phyloP scores from a whole-genome alignment of 805 yeast genomes.

The Metschnikowia dekortorum region DNA sequence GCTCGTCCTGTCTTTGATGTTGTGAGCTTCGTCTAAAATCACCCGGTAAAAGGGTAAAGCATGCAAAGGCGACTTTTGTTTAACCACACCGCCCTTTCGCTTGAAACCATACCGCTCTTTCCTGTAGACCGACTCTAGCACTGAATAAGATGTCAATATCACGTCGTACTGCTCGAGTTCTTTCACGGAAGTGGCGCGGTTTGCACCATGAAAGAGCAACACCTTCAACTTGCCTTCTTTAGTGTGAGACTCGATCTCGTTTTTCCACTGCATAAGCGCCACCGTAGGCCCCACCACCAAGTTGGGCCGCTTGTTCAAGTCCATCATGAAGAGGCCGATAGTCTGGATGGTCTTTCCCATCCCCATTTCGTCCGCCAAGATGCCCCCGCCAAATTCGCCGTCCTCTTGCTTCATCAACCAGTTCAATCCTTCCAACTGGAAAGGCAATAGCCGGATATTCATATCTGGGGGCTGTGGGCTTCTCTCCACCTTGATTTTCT shows the following conservation, averaged over 20 bases:
- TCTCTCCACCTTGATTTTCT: constrained; percentile 45
- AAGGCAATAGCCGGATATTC: constrained; percentile 72
- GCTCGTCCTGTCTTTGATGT: constrained; percentile 90
- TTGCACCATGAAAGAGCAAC: constrained; percentile 81
- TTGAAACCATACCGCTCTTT: constrained; percentile 81
- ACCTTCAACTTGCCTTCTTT: constrained; percentile 58
- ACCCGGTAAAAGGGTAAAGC: constrained; percentile 75
- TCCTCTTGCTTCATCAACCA: constrained; percentile 87
- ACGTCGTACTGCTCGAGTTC: constrained; percentile 69
- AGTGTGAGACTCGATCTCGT: constrained; percentile 85
- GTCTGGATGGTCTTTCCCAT: constrained; percentile 99
- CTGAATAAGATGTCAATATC: constrained; percentile 87
- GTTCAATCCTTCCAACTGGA: constrained; percentile 87
- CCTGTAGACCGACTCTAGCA: constrained; percentile 79
- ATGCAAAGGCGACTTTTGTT: constrained; percentile 75
- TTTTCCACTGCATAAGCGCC: constrained; percentile 97
- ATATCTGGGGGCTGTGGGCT: constrained; percentile 78
- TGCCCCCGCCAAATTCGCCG: constrained; percentile 78
- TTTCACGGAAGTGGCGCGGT: constrained; percentile 53
- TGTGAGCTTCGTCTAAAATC: constrained; percentile 94
- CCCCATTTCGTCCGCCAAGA: constrained; percentile 98
- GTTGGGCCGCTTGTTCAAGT: constrained; percentile 63
- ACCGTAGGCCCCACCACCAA: constrained; percentile 97
- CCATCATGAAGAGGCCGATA: constrained; percentile 77
- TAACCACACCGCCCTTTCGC: constrained; percentile 63